Percentiles rank a stretch among this genome's conserved stretches.
These are phyloP conservation scores for Bruguiera gymnorhiza DNA, from an alignment of 345 rosid species.

Conservation along the genomic window DNA sequence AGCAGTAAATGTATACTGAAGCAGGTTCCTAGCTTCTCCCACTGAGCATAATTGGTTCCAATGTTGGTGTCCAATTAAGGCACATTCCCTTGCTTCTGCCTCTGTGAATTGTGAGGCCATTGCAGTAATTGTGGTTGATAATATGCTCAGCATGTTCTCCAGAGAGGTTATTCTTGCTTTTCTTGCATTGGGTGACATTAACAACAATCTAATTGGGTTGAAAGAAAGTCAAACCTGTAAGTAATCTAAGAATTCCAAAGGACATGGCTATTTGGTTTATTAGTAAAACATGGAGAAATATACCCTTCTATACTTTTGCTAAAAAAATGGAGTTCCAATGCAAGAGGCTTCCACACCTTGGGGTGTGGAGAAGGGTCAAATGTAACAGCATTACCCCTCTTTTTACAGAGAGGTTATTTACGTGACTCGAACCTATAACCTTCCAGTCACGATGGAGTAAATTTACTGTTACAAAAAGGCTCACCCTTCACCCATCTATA, in stretches of 20 bases:
- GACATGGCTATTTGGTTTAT: neutral
- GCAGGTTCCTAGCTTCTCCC: neutral
- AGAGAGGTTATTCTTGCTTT: neutral
- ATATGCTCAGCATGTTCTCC: neutral
- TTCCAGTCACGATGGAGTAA: too few relatives aligned
- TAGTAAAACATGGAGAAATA: neutral
- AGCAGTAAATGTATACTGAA: neutral
- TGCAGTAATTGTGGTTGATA: neutral
- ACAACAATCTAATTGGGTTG: neutral
- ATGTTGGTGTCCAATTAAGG: neutral
- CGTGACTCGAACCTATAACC: too few relatives aligned
- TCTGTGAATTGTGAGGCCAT: neutral
- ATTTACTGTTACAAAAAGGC: too few relatives aligned
- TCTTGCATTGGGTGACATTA: neutral
- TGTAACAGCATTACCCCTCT: too few relatives aligned
- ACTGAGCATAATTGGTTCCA: neutral
- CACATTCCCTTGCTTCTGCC: neutral
- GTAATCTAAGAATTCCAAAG: neutral
- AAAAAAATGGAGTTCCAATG: too few relatives aligned
- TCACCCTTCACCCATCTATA: too few relatives aligned
- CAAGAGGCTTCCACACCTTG: too few relatives aligned
- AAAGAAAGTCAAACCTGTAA: constrained; percentile 13
- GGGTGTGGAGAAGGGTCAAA: too few relatives aligned
- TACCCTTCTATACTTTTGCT: too few relatives aligned
- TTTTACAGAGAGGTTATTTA: too few relatives aligned